Base-by-base conservation (phyloP, 768 basidiomycete species). In the Boletus coccyginus region DNA sequence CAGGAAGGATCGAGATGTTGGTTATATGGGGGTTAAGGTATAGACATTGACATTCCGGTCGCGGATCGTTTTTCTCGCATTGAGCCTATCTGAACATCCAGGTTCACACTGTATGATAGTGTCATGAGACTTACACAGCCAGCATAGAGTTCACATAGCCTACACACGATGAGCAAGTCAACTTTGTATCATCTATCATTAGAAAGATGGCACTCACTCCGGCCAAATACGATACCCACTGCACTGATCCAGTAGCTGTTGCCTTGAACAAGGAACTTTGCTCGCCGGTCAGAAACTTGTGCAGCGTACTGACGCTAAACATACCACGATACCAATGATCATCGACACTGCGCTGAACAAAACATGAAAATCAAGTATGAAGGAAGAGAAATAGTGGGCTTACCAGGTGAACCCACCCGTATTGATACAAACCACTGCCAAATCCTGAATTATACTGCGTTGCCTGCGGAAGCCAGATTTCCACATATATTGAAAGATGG, bases 121-220 rank as follows among this genome's bases (percentile, higher is more conserved):
- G n/a, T 12, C 31, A 47, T 24, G 6, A 36, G 4, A 54, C 60
- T 48, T 32, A 61, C 60, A 56, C 51, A 7, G 54, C 54, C 16
- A 61, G n/a, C 60, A 61, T 55, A 29, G 60, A 61, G 39, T 53
- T 59, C 35, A 49, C 57, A 29, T 61, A 61, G 9, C 53, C 60
- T 59, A 31, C 9, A 38, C 27, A 27, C 27, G 27, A 27, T 27
- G 5, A 27, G 3, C 27, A 27, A 27, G 27, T 27, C 27, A 27
- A 3, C 27, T 3, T 17, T 39, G 29, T 13, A 36, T n/a, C 29
- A 38, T 38, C 5, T 21, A 19, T 4, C 24, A 36, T 33, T 27
- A 8, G 12, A 3, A 29, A 38, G 11, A 24, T 24, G 17, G 5
- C 8, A 53, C 60, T 55, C 35, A 16, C 60, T 53, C 50, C 44